Evolutionary conservation across 768 basidiomycete species (phyloP).

Genomic region (Pisolithus microcarpus): DNA sequence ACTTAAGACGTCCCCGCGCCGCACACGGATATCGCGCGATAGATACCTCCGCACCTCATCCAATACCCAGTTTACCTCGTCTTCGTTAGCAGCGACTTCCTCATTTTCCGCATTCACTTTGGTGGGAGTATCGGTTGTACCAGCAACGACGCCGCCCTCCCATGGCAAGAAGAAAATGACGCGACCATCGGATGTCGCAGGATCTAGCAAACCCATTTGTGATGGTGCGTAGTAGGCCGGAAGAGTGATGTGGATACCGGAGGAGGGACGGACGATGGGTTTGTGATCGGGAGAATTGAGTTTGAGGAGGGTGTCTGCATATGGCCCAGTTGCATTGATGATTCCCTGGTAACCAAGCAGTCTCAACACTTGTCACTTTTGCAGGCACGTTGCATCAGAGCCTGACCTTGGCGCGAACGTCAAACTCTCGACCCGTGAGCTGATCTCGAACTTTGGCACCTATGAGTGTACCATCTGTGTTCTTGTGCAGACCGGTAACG

Average conservation of each 20-base stretch:
- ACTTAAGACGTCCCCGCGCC: conserved; percentile 89
- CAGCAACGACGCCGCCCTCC: conserved; percentile 96
- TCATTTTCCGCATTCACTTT: conserved; percentile 44
- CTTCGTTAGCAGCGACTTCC: conserved; percentile 79
- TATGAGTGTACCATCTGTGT: conserved; percentile 48
- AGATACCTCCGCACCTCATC: conserved; percentile 90
- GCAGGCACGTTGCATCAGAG: neutral
- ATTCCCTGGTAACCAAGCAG: conserved; percentile 49
- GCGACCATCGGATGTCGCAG: conserved; percentile 89
- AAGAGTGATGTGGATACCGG: conserved; percentile 93
- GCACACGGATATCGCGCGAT: conserved; percentile 85
- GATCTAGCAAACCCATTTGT: conserved; percentile 93
- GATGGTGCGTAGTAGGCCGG: conserved; percentile 96
- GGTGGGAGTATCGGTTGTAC: conserved; percentile 87
- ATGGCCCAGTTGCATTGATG: conserved; percentile 96
- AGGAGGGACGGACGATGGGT: conserved; percentile 87
- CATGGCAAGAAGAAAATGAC: conserved; percentile 99
- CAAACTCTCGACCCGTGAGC: conserved; percentile 76
- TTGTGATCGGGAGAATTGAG: conserved; percentile 73
- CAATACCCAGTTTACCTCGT: conserved; percentile 95
- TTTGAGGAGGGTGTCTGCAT: conserved; percentile 75
- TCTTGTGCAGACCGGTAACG: conserved; percentile 72
- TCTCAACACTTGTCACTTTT: neutral
- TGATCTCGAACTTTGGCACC: conserved; percentile 77
- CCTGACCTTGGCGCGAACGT: conserved; percentile 69